A percentile compares a stretch with the other conserved stretches of the same genome.
These are phyloP conservation scores for Globisporangium cystogenes DNA, from an alignment of 352 stramenopile species.

Conservation along the genomic window DNA sequence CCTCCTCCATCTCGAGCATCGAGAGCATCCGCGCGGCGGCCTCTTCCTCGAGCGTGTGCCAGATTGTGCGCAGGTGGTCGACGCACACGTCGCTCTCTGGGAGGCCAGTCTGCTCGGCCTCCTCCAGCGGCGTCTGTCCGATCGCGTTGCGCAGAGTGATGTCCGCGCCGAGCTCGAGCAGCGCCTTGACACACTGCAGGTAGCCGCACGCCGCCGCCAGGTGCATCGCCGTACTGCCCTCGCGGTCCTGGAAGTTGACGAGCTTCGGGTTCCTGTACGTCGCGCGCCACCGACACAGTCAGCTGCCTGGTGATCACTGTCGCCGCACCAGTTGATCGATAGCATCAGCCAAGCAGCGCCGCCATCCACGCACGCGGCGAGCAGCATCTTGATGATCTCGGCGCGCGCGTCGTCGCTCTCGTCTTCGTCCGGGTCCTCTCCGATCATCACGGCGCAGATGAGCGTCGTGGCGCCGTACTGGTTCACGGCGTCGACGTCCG, in stretches of 20 bases:
- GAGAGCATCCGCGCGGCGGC: conserved; percentile 70
- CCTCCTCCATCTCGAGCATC: conserved; percentile 82
- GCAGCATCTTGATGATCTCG: conserved; percentile 53
- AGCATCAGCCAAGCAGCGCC: background rate
- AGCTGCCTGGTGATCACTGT: background rate
- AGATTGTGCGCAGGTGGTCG: conserved; percentile 50
- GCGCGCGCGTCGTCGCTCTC: conserved; percentile 40
- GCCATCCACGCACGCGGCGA: conserved; percentile 39
- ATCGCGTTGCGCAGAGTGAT: conserved; percentile 77
- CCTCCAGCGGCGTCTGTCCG: conserved; percentile 74
- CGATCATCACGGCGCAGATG: conserved; percentile 76
- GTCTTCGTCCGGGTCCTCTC: conserved; percentile 59
- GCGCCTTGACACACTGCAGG: conserved; percentile 60
- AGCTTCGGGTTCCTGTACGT: conserved; percentile 40
- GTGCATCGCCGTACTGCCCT: conserved; percentile 82
- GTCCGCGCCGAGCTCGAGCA: conserved; percentile 55
- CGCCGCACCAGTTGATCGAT: background rate
- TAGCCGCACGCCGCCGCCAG: conserved; percentile 71
- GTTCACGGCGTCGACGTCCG: conserved; percentile 65
- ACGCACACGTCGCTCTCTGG: conserved; percentile 54
- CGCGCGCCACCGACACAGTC: background rate
- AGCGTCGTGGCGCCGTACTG: conserved; percentile 64
- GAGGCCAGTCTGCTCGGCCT: conserved; percentile 63
- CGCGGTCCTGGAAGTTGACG: conserved; percentile 77
- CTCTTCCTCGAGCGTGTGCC: conserved; percentile 72